A percentile compares a stretch with the other conserved stretches of the same genome.
phyloP scores from a whole-genome alignment of 1,284 basidiomycete species.

The Cutaneotrichosporon dermatis region DNA sequence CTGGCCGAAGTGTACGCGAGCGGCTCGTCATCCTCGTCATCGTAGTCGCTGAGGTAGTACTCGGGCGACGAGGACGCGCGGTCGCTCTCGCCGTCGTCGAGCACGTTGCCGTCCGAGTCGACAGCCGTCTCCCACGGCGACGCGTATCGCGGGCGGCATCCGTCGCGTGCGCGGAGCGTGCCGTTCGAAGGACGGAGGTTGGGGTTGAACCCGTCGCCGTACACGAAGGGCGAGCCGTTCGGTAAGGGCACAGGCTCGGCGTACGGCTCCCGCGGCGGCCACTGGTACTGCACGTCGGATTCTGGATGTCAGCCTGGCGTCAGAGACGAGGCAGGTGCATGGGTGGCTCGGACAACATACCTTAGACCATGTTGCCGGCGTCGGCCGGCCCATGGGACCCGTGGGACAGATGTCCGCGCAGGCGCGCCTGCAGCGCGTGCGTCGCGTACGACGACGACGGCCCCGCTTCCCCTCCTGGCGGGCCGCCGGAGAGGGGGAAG shows the following conservation, averaged over 20 bases:
- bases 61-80: conserved; percentile 37
- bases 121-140: conserved; percentile 15
- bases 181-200: conserved; percentile 59
- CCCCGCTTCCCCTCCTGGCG: background rate
- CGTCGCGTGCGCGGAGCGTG: conserved; percentile 14
- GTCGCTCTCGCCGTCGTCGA: conserved; percentile 22
- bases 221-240: conserved; percentile 72
- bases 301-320: conserved; percentile 36
- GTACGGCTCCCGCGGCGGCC: conserved; percentile 55
- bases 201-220: conserved; percentile 69
- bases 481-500: conserved; percentile 3
- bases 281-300: conserved; percentile 48
- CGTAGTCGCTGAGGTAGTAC: conserved; percentile 48
- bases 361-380: conserved; percentile 14
- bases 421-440: conserved; percentile 17
- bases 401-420: conserved; percentile 13
- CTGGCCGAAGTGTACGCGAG: conserved; percentile 14
- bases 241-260: conserved; percentile 27
- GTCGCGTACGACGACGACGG: background rate
- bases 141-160: conserved; percentile 54
- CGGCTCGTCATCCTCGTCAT: conserved; percentile 41
- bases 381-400: background rate
- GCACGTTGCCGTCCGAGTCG: conserved; percentile 56
- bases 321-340: background rate
- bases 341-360: too few relatives aligned